phyloP scores from a whole-genome alignment of 805 yeast genomes.

The Myxozyma nipponensis region DNA sequence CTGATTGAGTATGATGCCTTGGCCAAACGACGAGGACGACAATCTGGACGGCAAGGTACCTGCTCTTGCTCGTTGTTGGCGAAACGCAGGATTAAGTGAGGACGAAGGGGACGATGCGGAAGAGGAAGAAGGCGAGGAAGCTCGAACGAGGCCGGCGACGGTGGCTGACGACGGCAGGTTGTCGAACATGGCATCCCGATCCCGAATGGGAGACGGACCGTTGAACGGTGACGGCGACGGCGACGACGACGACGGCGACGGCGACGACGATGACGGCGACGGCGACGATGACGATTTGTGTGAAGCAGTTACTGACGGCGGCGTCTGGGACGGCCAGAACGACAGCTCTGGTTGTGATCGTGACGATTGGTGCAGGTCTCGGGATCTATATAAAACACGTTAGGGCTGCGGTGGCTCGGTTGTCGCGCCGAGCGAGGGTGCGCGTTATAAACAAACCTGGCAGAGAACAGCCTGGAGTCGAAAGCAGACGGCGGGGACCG shows the following conservation, averaged over 20 bases:
- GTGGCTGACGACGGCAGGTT: background rate
- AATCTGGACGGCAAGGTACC: slow-evolving; percentile 74
- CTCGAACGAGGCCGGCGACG: slow-evolving; percentile 1
- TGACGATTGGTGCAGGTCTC: too few relatives aligned
- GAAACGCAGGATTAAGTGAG: slow-evolving; percentile 30
- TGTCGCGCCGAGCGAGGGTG: too few relatives aligned
- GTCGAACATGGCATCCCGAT: slow-evolving; percentile 9
- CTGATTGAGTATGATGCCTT: slow-evolving; percentile 5
- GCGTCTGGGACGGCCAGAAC: too few relatives aligned
- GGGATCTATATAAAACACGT: too few relatives aligned
- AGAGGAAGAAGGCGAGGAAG: background rate
- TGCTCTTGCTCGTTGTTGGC: slow-evolving; percentile 63
- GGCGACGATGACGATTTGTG: background rate
- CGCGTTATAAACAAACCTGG: too few relatives aligned
- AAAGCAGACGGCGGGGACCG: slow-evolving; percentile 3
- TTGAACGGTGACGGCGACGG: background rate
- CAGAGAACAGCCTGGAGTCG: too few relatives aligned
- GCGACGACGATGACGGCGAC: background rate
- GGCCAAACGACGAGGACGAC: slow-evolving; percentile 18
- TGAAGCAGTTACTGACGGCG: too few relatives aligned
- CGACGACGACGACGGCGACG: background rate
- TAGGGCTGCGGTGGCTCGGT: too few relatives aligned
- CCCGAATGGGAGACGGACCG: slow-evolving; percentile 8
- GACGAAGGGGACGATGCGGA: slow-evolving; percentile 3
- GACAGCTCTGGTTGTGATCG: too few relatives aligned